phyloP scores from a whole-genome alignment of 768 basidiomycete genomes.

The Asterophora parasitica region DNA sequence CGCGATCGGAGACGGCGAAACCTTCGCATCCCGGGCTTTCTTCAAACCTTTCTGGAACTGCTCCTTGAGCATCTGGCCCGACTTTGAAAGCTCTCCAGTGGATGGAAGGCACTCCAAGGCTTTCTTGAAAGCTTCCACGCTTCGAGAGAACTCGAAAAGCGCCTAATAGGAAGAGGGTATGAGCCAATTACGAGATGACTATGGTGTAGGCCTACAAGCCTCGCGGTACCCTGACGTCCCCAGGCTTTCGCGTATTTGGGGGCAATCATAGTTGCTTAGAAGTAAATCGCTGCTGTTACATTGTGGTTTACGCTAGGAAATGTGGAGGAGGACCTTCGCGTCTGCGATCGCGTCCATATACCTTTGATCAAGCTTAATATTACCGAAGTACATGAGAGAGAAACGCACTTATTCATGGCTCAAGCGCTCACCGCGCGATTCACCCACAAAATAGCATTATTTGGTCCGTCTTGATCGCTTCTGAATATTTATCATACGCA shows the following conservation, averaged over 20 bases:
- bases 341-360: slow-evolving; percentile 29
- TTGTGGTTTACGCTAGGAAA: too few species aligned
- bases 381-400: not conserved
- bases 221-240: slow-evolving; percentile 33
- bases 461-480: slow-evolving; percentile 34
- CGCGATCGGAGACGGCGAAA: too few species aligned
- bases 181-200: not conserved
- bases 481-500: slow-evolving; percentile 36
- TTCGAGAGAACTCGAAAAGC: slow-evolving; percentile 16
- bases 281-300: too few species aligned
- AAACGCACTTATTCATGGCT: slow-evolving; percentile 29
- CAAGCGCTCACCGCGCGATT: slow-evolving; percentile 41
- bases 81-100: slow-evolving; percentile 23
- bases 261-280: slow-evolving; percentile 34
- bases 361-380: slow-evolving; percentile 12
- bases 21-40: slow-evolving; percentile 16
- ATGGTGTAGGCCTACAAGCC: slow-evolving; percentile 18
- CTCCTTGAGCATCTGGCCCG: slow-evolving; percentile 28
- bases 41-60: slow-evolving; percentile 29
- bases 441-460: slow-evolving; percentile 37
- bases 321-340: slow-evolving; percentile 21
- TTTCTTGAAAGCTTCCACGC: slow-evolving; percentile 25
- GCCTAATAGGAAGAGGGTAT: slow-evolving; percentile 13
- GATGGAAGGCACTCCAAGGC: slow-evolving; percentile 27
- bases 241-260: slow-evolving; percentile 39